phyloP scores from a whole-genome alignment of 2,329 filamentous ascomycete genomes.

The Fusarium torulosum region DNA sequence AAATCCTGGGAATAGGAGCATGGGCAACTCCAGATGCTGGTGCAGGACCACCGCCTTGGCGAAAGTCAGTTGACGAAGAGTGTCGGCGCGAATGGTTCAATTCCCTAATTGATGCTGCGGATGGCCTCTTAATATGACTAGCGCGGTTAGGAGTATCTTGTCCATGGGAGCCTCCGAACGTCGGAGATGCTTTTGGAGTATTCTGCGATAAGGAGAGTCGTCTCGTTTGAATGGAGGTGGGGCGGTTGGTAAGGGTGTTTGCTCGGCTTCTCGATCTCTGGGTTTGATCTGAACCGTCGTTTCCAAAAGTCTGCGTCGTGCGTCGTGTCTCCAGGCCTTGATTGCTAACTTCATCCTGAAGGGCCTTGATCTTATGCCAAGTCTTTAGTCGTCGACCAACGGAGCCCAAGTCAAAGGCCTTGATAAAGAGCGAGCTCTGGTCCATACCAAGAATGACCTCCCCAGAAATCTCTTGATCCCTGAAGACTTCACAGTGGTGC shows the following conservation, averaged over 20 bases:
- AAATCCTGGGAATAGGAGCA: slow-evolving; percentile 55
- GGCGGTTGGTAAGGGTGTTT: slow-evolving; percentile 68
- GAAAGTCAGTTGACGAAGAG: slow-evolving; percentile 82
- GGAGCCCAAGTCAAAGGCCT: slow-evolving; percentile 92
- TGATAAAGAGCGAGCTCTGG: slow-evolving; percentile 93
- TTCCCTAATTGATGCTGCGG: slow-evolving; percentile 84
- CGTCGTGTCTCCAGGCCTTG: slow-evolving; percentile 58
- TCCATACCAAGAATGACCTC: slow-evolving; percentile 96
- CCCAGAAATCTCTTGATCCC: slow-evolving; percentile 94
- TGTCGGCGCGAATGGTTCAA: slow-evolving; percentile 87
- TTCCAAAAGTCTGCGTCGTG: slow-evolving; percentile 69
- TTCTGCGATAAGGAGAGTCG: slow-evolving; percentile 62
- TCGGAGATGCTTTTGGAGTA: slow-evolving; percentile 63
- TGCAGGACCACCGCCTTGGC: slow-evolving; percentile 53
- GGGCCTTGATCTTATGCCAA: slow-evolving; percentile 94
- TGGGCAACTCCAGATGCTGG: slow-evolving; percentile 30
- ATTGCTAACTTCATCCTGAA: slow-evolving; percentile 87
- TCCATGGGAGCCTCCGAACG: slow-evolving; percentile 55
- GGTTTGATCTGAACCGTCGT: slow-evolving; percentile 69
- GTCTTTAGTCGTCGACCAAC: slow-evolving; percentile 91
- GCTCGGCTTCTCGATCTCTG: slow-evolving; percentile 66
- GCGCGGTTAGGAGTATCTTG: slow-evolving; percentile 62
- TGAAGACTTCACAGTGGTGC: slow-evolving; percentile 92
- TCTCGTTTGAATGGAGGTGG: slow-evolving; percentile 61
- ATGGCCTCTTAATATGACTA: slow-evolving; percentile 72